Evolutionary conservation across 2,329 filamentous ascomycete species (phyloP).

Genomic region (Pseudogymnoascus sp.): DNA sequence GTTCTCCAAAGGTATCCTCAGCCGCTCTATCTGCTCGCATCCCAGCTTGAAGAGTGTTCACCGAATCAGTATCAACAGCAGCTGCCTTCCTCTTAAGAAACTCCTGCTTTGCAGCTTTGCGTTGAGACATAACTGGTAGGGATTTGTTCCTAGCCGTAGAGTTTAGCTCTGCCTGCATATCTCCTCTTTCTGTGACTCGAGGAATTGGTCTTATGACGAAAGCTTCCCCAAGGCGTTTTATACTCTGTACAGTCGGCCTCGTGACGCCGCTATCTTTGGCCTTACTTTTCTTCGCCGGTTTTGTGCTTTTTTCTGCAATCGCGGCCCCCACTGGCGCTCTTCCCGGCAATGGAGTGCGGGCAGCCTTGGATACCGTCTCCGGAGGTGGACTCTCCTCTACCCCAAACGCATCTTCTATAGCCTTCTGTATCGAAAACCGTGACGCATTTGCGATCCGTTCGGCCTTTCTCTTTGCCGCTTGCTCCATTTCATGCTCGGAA

Average conservation of each 20-base stretch:
- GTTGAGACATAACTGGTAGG: not conserved
- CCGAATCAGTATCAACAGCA: not conserved
- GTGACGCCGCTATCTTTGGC: not conserved
- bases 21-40: not conserved
- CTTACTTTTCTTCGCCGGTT: not conserved
- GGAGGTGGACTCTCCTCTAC: not conserved
- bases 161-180: not conserved
- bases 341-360: not conserved
- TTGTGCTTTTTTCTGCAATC: not conserved
- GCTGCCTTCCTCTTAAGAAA: not conserved
- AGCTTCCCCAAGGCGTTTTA: not conserved
- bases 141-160: not conserved
- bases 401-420: not conserved
- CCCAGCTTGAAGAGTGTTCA: not conserved
- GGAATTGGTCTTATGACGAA: not conserved
- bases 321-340: not conserved
- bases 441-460: not conserved
- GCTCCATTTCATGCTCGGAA: not conserved
- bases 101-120: not conserved
- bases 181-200: not conserved
- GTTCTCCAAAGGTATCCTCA: not conserved
- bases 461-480: not conserved
- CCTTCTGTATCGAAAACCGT: not conserved
- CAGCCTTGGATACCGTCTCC: not conserved
- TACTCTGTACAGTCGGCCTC: not conserved